phyloP scores from a whole-genome alignment of 2,329 filamentous ascomycete genomes.

The Colletotrichum sp. region DNA sequence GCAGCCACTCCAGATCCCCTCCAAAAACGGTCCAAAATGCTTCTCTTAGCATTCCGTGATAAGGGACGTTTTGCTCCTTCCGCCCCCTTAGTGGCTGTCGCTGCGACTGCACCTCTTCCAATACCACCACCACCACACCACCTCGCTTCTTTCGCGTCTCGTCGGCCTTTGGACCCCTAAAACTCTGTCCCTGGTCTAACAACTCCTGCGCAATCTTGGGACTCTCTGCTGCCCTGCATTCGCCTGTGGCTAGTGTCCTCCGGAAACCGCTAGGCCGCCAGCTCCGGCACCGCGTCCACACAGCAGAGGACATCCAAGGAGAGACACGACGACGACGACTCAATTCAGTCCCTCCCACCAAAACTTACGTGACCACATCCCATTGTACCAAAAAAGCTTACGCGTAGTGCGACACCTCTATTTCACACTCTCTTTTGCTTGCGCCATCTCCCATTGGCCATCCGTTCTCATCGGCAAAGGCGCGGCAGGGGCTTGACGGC shows the following conservation, averaged over 20 bases:
- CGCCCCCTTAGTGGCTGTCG: not conserved
- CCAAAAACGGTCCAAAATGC: not conserved
- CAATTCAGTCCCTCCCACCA: not conserved
- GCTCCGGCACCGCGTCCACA: no score
- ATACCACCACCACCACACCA: not conserved
- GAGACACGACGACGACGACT: not conserved
- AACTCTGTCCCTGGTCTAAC: not conserved
- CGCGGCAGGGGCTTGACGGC: not conserved
- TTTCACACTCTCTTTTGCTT: not conserved
- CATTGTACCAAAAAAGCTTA: not conserved
- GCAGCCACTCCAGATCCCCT: not conserved
- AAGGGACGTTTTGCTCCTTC: not conserved
- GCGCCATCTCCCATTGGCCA: not conserved
- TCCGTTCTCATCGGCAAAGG: not conserved
- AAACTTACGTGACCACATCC: not conserved
- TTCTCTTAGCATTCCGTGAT: not conserved
- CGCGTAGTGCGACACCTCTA: not conserved
- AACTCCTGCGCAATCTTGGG: not conserved
- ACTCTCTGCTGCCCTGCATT: not conserved
- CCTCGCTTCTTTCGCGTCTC: not conserved
- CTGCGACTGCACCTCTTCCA: not conserved
- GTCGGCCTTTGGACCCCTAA: constrained; percentile 6
- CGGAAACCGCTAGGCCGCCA: not conserved
- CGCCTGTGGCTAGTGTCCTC: not conserved
- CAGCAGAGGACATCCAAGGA: not conserved